phyloP scores from a whole-genome alignment of 148 eudicot species.

The Vaccinium darrowii region DNA sequence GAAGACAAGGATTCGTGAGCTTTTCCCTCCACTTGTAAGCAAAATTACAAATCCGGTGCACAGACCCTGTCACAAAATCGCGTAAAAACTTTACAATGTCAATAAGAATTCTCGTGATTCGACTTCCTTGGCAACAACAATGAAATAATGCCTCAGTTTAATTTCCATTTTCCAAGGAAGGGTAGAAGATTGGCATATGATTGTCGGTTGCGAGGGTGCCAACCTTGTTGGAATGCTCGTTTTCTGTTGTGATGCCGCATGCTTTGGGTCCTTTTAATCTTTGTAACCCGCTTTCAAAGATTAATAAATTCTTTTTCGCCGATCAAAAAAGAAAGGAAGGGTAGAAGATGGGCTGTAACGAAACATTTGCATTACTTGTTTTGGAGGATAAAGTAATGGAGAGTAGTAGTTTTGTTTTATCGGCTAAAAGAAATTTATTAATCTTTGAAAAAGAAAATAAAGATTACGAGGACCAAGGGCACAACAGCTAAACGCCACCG shows the following conservation, averaged over 20 bases:
- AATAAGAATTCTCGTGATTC: not conserved
- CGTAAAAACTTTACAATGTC: not conserved
- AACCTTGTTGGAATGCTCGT: too few relatives aligned
- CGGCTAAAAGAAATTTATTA: too few relatives aligned
- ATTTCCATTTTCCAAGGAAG: not conserved
- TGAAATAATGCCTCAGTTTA: not conserved
- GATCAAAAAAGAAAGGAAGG: too few relatives aligned
- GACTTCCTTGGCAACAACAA: not conserved
- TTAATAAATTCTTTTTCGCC: too few relatives aligned
- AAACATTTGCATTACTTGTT: not conserved
- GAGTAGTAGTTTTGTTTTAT: not conserved
- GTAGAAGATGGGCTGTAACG: not conserved
- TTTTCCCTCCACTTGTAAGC: slow-evolving; percentile 56
- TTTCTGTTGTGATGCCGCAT: too few relatives aligned
- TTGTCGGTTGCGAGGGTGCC: too few relatives aligned
- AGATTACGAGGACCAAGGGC: too few relatives aligned
- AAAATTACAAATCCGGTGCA: slow-evolving; percentile 56
- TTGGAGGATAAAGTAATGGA: not conserved
- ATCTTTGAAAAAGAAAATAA: too few relatives aligned
- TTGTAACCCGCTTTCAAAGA: too few relatives aligned
- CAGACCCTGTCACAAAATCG: slow-evolving; percentile 48
- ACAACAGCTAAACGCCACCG: too few relatives aligned
- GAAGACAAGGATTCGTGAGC: slow-evolving; percentile 59
- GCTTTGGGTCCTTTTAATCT: too few relatives aligned
- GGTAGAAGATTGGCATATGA: not conserved